Percentiles rank a stretch among this genome's conserved stretches.
Conservation (phyloP, 75 land plant species). For the Sequoiadendron giganteum region DNA sequence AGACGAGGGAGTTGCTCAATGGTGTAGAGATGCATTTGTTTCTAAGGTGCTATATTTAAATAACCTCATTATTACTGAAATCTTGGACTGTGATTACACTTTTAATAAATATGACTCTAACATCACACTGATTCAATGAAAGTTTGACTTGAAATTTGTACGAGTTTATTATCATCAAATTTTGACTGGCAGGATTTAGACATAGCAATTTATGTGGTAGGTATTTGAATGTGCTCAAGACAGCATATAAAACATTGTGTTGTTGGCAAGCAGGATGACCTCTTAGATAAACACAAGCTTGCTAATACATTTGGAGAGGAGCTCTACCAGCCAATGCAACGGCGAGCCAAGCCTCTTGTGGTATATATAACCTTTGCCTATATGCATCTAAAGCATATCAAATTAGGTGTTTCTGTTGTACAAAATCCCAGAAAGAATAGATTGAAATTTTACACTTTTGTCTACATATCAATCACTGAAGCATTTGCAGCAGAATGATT, state of each 20-base stretch:
- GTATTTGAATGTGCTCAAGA: slow-evolving; percentile 1
- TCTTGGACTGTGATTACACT: not conserved
- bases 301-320: slow-evolving; percentile 48
- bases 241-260: not conserved
- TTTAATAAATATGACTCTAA: not conserved
- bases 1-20: slow-evolving; percentile 35
- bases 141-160: not conserved
- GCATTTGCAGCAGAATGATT: not conserved
- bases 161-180: not conserved
- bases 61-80: not conserved
- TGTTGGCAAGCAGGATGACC: slow-evolving; percentile 31
- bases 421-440: not conserved
- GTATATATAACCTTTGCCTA: slow-evolving; percentile 14
- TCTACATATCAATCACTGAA: not conserved
- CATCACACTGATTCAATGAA: not conserved
- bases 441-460: not conserved
- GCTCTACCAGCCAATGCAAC: slow-evolving; percentile 26
- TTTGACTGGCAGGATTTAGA: not conserved
- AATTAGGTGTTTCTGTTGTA: not conserved
- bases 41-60: slow-evolving; percentile 27
- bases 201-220: not conserved
- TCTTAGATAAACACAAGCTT: slow-evolving; percentile 38
- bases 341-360: slow-evolving; percentile 31
- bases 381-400: not conserved
- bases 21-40: slow-evolving; percentile 52